Conservation (phyloP, 2,329 filamentous ascomycete species). For the Penicillium sp. region DNA sequence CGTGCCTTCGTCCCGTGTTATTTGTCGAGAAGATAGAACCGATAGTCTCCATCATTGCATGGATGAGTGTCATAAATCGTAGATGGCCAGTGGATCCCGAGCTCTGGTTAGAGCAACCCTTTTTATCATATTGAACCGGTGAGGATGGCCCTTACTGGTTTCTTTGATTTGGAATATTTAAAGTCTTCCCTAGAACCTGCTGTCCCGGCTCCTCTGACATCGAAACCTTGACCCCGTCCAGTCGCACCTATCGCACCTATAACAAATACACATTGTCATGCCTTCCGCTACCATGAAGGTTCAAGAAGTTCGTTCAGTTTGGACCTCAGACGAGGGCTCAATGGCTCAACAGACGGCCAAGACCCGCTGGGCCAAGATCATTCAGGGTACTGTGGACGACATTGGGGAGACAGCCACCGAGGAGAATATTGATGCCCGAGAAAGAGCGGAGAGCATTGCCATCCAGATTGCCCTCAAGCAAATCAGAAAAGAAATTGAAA, state of each 20-base stretch:
- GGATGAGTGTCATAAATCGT: neutral
- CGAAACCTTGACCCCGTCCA: neutral
- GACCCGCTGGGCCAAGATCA: slow-evolving; percentile 18
- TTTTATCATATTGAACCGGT: neutral
- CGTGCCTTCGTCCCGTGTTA: neutral
- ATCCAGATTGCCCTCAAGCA: slow-evolving; percentile 8
- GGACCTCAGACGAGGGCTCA: slow-evolving; percentile 6
- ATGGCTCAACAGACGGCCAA: slow-evolving; percentile 16
- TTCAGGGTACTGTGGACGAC: slow-evolving; percentile 13
- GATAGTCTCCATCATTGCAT: neutral
- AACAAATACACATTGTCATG: neutral
- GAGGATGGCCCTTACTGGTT: neutral
- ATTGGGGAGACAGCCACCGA: slow-evolving; percentile 7
- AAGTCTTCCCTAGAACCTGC: slow-evolving; percentile 2
- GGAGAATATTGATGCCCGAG: neutral
- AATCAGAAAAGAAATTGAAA: slow-evolving; percentile 6
- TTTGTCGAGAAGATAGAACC: neutral
- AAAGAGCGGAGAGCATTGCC: slow-evolving; percentile 9
- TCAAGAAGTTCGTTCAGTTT: slow-evolving; percentile 3
- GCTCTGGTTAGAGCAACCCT: neutral
- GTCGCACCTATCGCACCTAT: slow-evolving; percentile 1
- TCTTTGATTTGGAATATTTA: slow-evolving; percentile 1
- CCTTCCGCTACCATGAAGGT: slow-evolving; percentile 4
- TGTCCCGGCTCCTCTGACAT: neutral
- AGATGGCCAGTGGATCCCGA: neutral